Evolutionary conservation across 345 rosid species (phyloP).

Genomic region (Gossypium longicalyx): DNA sequence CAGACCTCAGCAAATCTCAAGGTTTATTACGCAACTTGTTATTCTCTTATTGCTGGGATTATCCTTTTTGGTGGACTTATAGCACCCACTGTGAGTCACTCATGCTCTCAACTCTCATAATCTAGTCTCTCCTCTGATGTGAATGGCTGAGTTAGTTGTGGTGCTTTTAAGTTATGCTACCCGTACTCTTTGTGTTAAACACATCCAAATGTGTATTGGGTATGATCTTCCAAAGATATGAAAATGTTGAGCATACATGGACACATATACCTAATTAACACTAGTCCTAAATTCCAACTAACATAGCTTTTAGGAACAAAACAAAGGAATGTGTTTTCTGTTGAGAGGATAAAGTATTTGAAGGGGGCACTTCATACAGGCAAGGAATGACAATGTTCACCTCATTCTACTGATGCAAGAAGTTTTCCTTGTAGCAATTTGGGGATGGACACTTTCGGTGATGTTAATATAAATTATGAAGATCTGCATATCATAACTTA

Average conservation of each 20-base stretch:
- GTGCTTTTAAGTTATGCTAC: background rate
- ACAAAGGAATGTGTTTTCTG: background rate
- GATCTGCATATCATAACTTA: background rate
- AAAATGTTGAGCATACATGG: background rate
- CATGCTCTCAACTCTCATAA: background rate
- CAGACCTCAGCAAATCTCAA: conserved; percentile 84
- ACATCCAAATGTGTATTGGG: background rate
- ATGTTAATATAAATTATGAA: background rate
- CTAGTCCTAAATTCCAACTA: background rate
- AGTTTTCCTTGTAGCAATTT: background rate
- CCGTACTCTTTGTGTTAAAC: background rate
- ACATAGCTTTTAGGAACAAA: background rate
- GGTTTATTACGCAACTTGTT: conserved; percentile 79
- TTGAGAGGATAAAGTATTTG: background rate
- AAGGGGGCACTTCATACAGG: background rate
- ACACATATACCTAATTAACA: background rate
- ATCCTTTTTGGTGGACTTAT: conserved; percentile 87
- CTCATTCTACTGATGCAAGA: background rate
- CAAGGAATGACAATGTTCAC: background rate
- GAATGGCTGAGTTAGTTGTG: background rate
- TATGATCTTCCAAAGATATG: background rate
- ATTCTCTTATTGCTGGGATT: conserved; percentile 84
- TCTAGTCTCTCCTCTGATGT: background rate
- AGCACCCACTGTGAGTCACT: conserved; percentile 69
- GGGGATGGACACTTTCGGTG: background rate